Base-by-base conservation (phyloP, 768 basidiomycete species). In the Phylloporus sp. region DNA sequence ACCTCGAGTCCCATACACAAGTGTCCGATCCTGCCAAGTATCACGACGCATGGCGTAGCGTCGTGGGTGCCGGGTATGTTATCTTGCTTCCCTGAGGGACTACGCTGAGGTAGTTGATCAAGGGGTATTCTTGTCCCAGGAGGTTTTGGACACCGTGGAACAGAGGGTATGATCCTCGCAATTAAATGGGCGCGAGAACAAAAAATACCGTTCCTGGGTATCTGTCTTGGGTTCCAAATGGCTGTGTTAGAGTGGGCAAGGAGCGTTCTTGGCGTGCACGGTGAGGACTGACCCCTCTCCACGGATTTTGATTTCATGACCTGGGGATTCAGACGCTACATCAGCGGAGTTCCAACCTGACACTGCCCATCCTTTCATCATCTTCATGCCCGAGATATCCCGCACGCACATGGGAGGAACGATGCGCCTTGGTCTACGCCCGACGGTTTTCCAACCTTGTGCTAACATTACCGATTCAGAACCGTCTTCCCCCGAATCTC, bases 351-450 rank as follows among this genome's bases (percentile, higher is more conserved):
- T 98, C 56, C 68, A 76, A 32, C 61, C 78, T 4, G 66, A 79
- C 1, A 71, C 83, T 2, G 64, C 70, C n/a, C 71, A 85, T 53
- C 88, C 86, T 1, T 75, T 93, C 46, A 75, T 97, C 67, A 77
- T 98, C 56, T 98, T 94, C 78, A 99, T 99, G 96, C 96, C 96
- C 15, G 96, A 99, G 65, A 90, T 99, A 57, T 96, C 92, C 10
- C 87, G 86, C 63, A 97, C 94, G 11, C 93, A 98, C 54, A 91
- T 98, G 81, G 96, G 96, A 42, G 96, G 96, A 18, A 99, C 95
- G n/a, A 99, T 99, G 96, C 85, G 96, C 11, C 79, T 97, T n/a
- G 96, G 96, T 20, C 75, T 98, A 33, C 82, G 95, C n/a, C 92
- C 95, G 4, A 99, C 95, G 3, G 78, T 97, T 38, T 97, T 98